phyloP scores from a whole-genome alignment of 1,139 yeast genomes.

The Scheffersomyces illinoinensis region DNA sequence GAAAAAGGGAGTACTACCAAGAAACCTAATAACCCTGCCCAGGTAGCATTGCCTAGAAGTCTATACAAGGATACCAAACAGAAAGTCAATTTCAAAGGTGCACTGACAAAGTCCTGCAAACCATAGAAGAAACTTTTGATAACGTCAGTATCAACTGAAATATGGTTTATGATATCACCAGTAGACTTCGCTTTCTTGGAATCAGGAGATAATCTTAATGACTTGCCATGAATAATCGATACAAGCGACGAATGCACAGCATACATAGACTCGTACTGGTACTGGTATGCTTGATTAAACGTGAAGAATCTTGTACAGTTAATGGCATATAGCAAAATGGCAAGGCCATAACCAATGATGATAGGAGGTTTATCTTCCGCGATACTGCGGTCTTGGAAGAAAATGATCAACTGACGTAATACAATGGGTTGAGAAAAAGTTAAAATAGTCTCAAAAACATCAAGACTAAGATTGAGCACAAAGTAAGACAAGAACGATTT shows the following conservation, averaged over 20 bases:
- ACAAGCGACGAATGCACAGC: constrained; percentile 19
- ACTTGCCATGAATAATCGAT: constrained; percentile 24
- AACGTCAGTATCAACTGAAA: constrained; percentile 23
- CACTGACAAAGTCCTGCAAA: constrained; percentile 19
- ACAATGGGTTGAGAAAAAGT: constrained; percentile 23
- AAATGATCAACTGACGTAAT: constrained; percentile 21
- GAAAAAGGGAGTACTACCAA: constrained; percentile 17
- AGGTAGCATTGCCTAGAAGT: constrained; percentile 25
- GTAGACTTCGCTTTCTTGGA: constrained; percentile 26
- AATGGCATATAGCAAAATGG: constrained; percentile 17
- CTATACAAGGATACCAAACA: constrained; percentile 22
- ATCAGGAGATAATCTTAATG: constrained; percentile 26
- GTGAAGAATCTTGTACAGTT: constrained; percentile 16
- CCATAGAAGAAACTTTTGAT: constrained; percentile 18
- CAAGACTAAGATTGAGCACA: constrained; percentile 7
- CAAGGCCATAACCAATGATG: constrained; percentile 22
- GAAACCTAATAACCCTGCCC: constrained; percentile 23
- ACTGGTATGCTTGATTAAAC: constrained; percentile 20
- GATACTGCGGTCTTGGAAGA: constrained; percentile 12
- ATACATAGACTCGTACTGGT: constrained; percentile 15
- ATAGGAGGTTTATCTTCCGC: constrained; percentile 18
- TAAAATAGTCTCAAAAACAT: constrained; percentile 12
- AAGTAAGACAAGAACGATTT: constrained; percentile 12
- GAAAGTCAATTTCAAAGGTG: constrained; percentile 22
- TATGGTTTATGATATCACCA: constrained; percentile 31